Base-by-base conservation (phyloP, 163 green algal genomes). In the Scenedesmus sp. region DNA sequence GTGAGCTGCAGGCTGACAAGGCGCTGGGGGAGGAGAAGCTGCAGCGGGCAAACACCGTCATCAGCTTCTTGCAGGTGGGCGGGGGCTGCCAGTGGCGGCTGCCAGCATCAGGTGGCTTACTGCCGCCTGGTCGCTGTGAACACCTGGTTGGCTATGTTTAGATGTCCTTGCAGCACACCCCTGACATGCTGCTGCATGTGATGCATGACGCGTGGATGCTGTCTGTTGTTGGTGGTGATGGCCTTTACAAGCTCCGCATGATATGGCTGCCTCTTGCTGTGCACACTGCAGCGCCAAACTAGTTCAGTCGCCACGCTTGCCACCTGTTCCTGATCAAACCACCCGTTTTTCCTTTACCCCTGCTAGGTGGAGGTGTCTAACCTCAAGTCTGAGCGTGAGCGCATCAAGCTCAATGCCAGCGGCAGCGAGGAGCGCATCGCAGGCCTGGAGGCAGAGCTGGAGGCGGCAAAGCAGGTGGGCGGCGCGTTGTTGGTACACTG, bases 51-150 rank as follows among this genome's bases (percentile, higher is more conserved):
- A 81, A 57, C 34, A 74, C 23, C 12, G 20, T 76, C 52, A 73
- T 92, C 66, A 89, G n/a, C n/a, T 92, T 90, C 83, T 55, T 92
- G 67, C 89, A 92, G 89, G 89, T 92, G 83, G 18, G 86, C 23
- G 15, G 18, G 5, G 20, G 7, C 55, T 20, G 70, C 64, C 77
- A n/a, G n/a, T 4, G 79, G 46, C 46, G 52, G 12, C 10, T 34
- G 70, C 70, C 3, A 46, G 4, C 70, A 46, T 15, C 23, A 13
- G 5, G 6, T 79, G 23, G 1, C 23, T 13, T 46, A 2, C 70
- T 79, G 1, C 66, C 66, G 16, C 16, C 4, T 4, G 15, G 66
- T 9, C 59, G 59, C 59, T 64, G 59, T 64, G 59, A 46, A 46
- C 34, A 46, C 34, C 74, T 8, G n/a, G 74, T 9, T 83, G 74